Conservation (phyloP, 2,329 filamentous ascomycete species). For the Calycina herbarum region DNA sequence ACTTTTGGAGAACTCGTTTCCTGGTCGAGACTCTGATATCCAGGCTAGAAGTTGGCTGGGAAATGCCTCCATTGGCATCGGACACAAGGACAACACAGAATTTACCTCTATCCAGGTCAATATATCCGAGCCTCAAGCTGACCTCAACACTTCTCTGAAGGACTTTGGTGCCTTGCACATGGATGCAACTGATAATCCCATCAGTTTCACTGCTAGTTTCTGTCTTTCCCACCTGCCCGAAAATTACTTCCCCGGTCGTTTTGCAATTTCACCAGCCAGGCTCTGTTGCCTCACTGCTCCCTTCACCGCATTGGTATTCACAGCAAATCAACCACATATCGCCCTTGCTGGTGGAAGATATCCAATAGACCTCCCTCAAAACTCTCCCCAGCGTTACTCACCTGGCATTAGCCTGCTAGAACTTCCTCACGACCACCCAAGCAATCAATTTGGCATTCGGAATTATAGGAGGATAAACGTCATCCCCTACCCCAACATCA, state of each 20-base stretch:
- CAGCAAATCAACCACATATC: constrained; percentile 11
- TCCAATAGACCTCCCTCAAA: neutral
- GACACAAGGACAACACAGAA: constrained; percentile 12
- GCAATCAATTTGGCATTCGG: neutral
- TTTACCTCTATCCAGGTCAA: constrained; percentile 16
- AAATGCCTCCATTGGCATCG: constrained; percentile 14
- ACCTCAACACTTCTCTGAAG: constrained; percentile 3
- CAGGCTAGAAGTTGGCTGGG: neutral
- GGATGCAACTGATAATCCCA: constrained; percentile 10
- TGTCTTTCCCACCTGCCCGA: constrained; percentile 12
- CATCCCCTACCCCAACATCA: neutral
- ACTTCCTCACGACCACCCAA: neutral
- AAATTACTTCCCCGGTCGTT: constrained; percentile 13
- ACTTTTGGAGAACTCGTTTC: constrained; percentile 2
- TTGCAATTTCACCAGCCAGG: constrained; percentile 13
- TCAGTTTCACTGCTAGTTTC: constrained; percentile 9
- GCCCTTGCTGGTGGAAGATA: neutral
- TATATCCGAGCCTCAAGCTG: constrained; percentile 2
- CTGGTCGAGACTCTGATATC: neutral
- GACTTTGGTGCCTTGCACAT: constrained; percentile 11
- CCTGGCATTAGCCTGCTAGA: neutral
- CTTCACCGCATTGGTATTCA: constrained; percentile 15
- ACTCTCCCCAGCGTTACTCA: neutral
- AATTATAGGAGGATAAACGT: neutral
- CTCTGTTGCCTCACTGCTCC: neutral